phyloP scores from a whole-genome alignment of 306 rosid species.

The Castanopsis chinensis region DNA sequence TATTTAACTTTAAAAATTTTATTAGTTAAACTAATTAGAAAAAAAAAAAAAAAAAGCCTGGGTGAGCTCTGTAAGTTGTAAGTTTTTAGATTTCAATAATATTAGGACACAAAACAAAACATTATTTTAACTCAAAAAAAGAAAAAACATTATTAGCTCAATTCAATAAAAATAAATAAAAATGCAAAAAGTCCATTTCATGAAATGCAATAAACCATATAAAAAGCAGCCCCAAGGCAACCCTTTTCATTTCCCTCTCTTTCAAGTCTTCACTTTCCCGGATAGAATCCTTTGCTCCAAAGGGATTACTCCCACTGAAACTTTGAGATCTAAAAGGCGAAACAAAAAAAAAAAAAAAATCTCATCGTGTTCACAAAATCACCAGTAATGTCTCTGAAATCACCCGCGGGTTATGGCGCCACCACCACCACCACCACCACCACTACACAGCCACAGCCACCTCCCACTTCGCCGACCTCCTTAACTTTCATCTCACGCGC shows the following conservation, averaged over 20 bases:
- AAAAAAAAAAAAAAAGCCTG: no score
- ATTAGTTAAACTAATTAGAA: fast-evolving
- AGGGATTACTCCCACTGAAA: background rate
- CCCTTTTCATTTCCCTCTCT: background rate
- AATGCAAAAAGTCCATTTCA: no score
- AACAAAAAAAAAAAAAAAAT: no score
- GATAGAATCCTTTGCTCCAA: background rate
- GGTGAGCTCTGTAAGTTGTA: no score
- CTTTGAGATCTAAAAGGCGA: background rate
- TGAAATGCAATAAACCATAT: no score
- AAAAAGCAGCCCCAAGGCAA: no score
- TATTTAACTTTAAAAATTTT: no score
- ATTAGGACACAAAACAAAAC: no score
- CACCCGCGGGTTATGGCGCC: conserved; percentile 26
- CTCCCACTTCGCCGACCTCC: background rate
- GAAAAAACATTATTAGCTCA: no score
- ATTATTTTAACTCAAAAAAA: no score
- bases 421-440: background rate
- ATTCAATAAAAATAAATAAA: no score
- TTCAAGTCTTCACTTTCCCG: background rate
- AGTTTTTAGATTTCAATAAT: no score
- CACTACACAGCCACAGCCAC: conserved; percentile 20
- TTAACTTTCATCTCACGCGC: conserved; percentile 32
- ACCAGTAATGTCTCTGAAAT: conserved; percentile 16
- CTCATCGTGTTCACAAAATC: background rate